Conservation (phyloP, 441 rosid genomes). For the Jatropha multifida region DNA sequence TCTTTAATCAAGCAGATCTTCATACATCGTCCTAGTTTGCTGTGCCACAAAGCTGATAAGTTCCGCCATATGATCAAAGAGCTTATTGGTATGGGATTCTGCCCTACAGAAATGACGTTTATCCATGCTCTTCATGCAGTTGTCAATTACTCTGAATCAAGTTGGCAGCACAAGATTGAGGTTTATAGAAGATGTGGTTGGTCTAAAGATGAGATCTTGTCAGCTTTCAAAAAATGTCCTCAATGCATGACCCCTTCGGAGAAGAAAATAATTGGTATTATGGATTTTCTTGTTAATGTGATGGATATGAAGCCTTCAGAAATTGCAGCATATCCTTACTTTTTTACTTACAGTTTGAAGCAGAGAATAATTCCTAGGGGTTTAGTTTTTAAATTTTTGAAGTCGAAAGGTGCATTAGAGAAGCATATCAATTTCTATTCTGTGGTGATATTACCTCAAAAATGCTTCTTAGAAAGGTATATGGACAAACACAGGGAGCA, state of each 20-base stretch:
- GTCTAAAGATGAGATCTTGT: constrained; percentile 26
- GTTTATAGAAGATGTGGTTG: constrained; percentile 30
- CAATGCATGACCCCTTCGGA: constrained; percentile 10
- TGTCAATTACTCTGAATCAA: not conserved
- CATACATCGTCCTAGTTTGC: not conserved
- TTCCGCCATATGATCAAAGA: not conserved
- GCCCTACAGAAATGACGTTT: not conserved
- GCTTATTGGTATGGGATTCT: not conserved
- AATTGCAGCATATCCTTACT: not conserved
- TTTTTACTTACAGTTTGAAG: constrained; percentile 21
- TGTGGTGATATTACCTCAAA: not conserved
- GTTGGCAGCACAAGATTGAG: constrained; percentile 25
- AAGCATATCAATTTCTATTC: not conserved
- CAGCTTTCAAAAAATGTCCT: constrained; percentile 22
- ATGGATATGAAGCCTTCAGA: constrained; percentile 14
- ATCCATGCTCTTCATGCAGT: not conserved
- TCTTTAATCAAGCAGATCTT: not conserved
- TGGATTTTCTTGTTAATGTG: constrained; percentile 25
- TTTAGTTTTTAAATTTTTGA: not conserved
- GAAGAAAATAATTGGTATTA: constrained; percentile 20
- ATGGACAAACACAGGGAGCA: not conserved
- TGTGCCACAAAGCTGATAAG: not conserved
- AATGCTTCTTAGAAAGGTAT: not conserved
- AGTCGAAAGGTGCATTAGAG: not conserved
- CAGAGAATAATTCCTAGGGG: constrained; percentile 25